Conservation (phyloP, 2,329 filamentous ascomycete genomes). For the Trichoderma afroharzianum region DNA sequence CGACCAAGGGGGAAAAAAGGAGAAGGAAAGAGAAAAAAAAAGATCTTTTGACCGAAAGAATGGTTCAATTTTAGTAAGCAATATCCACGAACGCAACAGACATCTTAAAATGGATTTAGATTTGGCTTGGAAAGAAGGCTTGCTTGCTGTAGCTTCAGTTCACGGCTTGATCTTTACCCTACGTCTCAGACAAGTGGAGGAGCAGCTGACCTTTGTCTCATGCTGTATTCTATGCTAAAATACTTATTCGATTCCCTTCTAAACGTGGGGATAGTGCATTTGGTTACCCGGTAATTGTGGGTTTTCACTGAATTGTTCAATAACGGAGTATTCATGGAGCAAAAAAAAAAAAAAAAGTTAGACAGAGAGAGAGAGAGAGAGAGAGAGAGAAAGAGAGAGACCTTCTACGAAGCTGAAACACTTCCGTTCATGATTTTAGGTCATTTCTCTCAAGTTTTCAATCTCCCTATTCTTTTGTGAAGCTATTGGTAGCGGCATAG, state of each 20-base stretch:
- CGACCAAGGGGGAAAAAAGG: too few relatives aligned
- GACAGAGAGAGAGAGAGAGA: too few relatives aligned
- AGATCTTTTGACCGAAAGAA: too few relatives aligned
- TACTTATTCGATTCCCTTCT: not conserved
- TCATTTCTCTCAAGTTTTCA: not conserved
- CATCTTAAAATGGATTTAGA: not conserved
- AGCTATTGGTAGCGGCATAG: not conserved
- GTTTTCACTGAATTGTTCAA: not conserved
- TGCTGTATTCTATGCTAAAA: not conserved
- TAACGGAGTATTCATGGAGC: not conserved
- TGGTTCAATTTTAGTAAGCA: too few relatives aligned
- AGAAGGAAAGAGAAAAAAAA: too few relatives aligned
- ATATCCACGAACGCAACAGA: too few relatives aligned
- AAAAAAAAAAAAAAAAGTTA: too few relatives aligned
- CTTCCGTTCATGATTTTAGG: not conserved
- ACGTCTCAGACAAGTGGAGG: not conserved
- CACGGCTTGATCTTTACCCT: fast-evolving
- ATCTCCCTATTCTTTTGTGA: not conserved
- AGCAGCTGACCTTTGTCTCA: not conserved
- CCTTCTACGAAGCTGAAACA: not conserved
- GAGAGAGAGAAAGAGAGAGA: too few relatives aligned
- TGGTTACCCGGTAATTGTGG: not conserved
- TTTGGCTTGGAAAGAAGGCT: too few relatives aligned
- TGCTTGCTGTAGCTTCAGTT: not conserved
- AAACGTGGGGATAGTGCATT: not conserved